Percentiles rank a stretch among this genome's conserved stretches.
These are phyloP conservation scores for Galerina marginata DNA, from an alignment of 768 basidiomycete species.

Conservation along the genomic window DNA sequence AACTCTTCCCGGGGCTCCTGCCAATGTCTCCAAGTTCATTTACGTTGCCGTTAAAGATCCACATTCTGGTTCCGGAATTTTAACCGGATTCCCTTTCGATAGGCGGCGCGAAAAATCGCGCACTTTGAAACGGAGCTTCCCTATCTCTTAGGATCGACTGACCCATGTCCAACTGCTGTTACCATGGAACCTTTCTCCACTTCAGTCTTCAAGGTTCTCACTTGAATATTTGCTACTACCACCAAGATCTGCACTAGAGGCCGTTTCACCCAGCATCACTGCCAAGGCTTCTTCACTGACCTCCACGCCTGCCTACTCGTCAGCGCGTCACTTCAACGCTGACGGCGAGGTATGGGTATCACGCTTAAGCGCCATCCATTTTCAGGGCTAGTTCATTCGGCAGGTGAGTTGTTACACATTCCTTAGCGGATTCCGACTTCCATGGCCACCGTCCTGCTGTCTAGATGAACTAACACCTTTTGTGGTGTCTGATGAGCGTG, in stretches of 20 bases:
- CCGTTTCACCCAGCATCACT: constrained; percentile 63
- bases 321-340: constrained; percentile 71
- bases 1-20: constrained; percentile 79
- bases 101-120: constrained; percentile 64
- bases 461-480: constrained; percentile 87
- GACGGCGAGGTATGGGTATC: constrained; percentile 85
- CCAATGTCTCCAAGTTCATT: constrained; percentile 68
- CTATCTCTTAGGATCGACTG: constrained; percentile 85
- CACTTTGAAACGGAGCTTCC: constrained; percentile 76
- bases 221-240: constrained; percentile 90
- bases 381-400: constrained; percentile 91
- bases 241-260: constrained; percentile 89
- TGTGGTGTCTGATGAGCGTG: constrained; percentile 86
- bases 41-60: constrained; percentile 73
- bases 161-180: constrained; percentile 88
- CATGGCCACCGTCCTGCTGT: constrained; percentile 23
- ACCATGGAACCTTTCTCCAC: constrained; percentile 89
- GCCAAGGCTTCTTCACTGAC: constrained; percentile 81
- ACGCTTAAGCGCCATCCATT: constrained; percentile 91
- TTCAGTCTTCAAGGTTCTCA: constrained; percentile 88
- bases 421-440: constrained; percentile 23
- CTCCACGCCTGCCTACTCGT: constrained; percentile 82
- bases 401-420: constrained; percentile 74
- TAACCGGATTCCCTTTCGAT: constrained; percentile 82
- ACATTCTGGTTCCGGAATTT: constrained; percentile 80